These are phyloP conservation scores for Clathrus columnatus DNA, from an alignment of 768 basidiomycete species.

Conservation along the genomic window DNA sequence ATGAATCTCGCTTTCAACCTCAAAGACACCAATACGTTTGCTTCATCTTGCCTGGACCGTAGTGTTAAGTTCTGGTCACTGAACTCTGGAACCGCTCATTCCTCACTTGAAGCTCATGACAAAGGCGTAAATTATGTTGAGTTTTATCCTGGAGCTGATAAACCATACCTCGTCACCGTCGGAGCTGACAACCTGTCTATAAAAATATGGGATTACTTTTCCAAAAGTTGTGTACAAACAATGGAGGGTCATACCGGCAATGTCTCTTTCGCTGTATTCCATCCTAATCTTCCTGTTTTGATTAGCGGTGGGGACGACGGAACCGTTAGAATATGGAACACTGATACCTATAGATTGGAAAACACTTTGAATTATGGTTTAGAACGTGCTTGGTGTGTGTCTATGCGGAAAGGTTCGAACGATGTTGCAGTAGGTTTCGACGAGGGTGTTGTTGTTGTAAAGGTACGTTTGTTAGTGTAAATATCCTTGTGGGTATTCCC, in stretches of 20 bases:
- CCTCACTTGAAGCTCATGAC: conserved; percentile 96
- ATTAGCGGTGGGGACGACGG: conserved; percentile 95
- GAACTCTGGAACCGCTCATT: conserved; percentile 76
- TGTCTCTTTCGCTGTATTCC: conserved; percentile 95
- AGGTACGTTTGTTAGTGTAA: conserved; percentile 38
- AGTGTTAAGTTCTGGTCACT: conserved; percentile 99
- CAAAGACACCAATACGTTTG: conserved; percentile 96
- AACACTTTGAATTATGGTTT: conserved; percentile 93
- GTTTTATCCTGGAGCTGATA: conserved; percentile 96
- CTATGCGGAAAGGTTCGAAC: conserved; percentile 74
- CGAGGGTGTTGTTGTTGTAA: conserved; percentile 92
- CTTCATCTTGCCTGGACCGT: conserved; percentile 93
- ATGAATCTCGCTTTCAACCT: conserved; percentile 98
- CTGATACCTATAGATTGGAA: conserved; percentile 89
- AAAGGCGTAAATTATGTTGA: conserved; percentile 99
- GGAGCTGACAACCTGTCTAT: conserved; percentile 97
- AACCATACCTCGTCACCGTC: conserved; percentile 92
- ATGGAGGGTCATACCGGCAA: conserved; percentile 98
- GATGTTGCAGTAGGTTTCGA: conserved; percentile 95
- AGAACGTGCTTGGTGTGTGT: conserved; percentile 92
- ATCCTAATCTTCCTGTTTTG: conserved; percentile 90
- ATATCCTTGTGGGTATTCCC: not conserved
- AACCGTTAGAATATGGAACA: conserved; percentile 96
- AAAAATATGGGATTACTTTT: conserved; percentile 98
- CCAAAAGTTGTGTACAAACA: conserved; percentile 95